Evolutionary conservation across 768 basidiomycete species (phyloP).

Genomic region (Lenzites betulinus): DNA sequence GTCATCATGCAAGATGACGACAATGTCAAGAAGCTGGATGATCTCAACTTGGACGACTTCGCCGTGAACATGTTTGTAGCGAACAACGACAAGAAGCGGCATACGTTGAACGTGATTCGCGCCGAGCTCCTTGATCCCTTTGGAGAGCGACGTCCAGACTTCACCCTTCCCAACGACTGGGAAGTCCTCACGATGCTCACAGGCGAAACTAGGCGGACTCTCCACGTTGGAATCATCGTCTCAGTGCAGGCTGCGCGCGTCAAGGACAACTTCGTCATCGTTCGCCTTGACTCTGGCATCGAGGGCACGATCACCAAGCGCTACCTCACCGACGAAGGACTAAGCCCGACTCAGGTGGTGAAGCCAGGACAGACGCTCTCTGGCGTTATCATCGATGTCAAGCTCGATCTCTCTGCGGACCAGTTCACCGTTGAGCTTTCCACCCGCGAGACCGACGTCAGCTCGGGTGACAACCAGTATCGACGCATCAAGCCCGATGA

Average conservation of each 20-base stretch:
- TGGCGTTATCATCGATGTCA: slow-evolving; percentile 75
- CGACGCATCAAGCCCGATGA: slow-evolving; percentile 61
- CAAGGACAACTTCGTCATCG: slow-evolving; percentile 50
- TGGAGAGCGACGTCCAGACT: slow-evolving; percentile 68
- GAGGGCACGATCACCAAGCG: slow-evolving; percentile 73
- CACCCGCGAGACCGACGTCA: slow-evolving; percentile 61
- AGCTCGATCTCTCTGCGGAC: slow-evolving; percentile 60
- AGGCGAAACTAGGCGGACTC: slow-evolving; percentile 81
- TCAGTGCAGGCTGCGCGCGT: slow-evolving; percentile 69
- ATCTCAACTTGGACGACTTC: slow-evolving; percentile 94
- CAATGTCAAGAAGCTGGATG: slow-evolving; percentile 77
- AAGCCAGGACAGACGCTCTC: slow-evolving; percentile 80
- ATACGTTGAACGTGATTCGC: slow-evolving; percentile 86
- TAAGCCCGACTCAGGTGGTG: slow-evolving; percentile 44
- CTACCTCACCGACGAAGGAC: slow-evolving; percentile 48
- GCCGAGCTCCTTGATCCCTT: slow-evolving; percentile 83
- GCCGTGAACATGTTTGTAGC: slow-evolving; percentile 88
- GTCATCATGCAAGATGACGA: slow-evolving; percentile 84
- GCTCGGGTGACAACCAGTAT: slow-evolving; percentile 61
- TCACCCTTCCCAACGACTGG: slow-evolving; percentile 66
- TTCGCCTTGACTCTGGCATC: slow-evolving; percentile 91
- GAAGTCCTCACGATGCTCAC: slow-evolving; percentile 94
- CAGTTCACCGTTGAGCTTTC: slow-evolving; percentile 76
- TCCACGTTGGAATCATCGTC: slow-evolving; percentile 79
- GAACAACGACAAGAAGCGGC: slow-evolving; percentile 83